Percentiles rank a stretch among this genome's conserved stretches.
These are phyloP conservation scores for Apiospora arundinis DNA, from an alignment of 2,329 filamentous ascomycete species.

Conservation along the genomic window DNA sequence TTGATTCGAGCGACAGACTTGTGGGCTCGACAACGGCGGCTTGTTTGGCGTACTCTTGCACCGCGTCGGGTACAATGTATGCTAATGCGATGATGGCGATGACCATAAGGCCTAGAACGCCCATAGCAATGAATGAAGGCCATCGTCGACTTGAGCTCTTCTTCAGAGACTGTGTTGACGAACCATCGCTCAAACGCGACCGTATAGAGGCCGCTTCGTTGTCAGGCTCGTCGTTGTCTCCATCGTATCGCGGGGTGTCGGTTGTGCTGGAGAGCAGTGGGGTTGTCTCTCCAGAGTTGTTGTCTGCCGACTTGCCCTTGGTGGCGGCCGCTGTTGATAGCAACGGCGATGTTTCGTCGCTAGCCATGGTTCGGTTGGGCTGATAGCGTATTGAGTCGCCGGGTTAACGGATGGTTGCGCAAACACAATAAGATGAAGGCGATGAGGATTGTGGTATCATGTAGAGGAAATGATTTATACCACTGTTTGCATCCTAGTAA, in stretches of 20 bases:
- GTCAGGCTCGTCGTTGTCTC: conserved; percentile 41
- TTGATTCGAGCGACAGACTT: conserved; percentile 82
- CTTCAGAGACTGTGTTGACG: conserved; percentile 39
- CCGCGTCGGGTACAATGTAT: conserved; percentile 80
- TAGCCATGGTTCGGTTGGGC: conserved; percentile 46
- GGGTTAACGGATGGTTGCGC: not conserved
- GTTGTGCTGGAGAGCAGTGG: conserved; percentile 54
- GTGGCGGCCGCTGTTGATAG: conserved; percentile 42
- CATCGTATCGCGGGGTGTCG: conserved; percentile 47
- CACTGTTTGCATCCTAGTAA: conserved; percentile 3
- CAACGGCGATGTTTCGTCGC: conserved; percentile 53
- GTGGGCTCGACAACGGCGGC: conserved; percentile 83
- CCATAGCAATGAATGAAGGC: conserved; percentile 79
- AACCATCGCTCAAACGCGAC: conserved; percentile 34
- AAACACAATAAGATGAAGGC: not conserved
- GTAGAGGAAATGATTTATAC: conserved; percentile 11
- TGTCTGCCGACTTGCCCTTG: conserved; percentile 34
- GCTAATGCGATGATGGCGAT: conserved; percentile 76
- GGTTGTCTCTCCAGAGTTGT: conserved; percentile 51
- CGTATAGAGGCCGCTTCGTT: conserved; percentile 39
- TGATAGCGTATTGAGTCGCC: not conserved
- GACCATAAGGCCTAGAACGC: conserved; percentile 66
- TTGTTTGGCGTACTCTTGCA: conserved; percentile 86
- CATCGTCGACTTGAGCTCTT: conserved; percentile 61
- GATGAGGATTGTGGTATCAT: not conserved